Evolutionary conservation across 495 filamentous ascomycete genomes (phyloP), one percentile per base, ranked within the genome.

Genomic region (Friedmanniomyces simplex): DNA sequence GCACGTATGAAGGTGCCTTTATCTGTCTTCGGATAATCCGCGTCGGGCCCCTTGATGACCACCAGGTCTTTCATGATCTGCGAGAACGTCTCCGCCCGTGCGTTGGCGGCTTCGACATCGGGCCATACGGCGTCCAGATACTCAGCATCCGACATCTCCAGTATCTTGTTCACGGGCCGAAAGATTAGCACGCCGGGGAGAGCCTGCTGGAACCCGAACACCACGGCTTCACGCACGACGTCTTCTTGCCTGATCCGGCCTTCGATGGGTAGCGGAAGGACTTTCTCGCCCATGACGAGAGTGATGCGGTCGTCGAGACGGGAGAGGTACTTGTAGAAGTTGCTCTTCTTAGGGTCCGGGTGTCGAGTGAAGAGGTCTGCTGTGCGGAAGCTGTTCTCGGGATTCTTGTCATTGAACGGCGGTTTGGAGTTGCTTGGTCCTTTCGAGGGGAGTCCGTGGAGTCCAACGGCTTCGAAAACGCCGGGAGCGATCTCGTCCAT

Each of bases 221-320:
- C 74, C 5, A 83, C 70, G 11, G 76, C 79, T 53, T 85, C 84
- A 26, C 74, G 66, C 1, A 85, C 69, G 1, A 77, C 55, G 11
- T 68, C 64, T 50, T 79, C 67, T 21, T 77, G 68, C 49, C 78
- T 76, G 22, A 87, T 74, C 0, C 61, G 66, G 1, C 79, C 78
- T 64, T 88, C 85, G 47, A 84, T 79, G 0, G 74, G 68, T 4
- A 85, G 60, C 0, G 85, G 83, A n/a, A 84, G 70, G 0, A 86
- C 76, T 55, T 89, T 89, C 62, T 88, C 83, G 0, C 85, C 85
- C 55, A 81, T 88, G 6, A 78, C 63, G 8, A 88, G 74, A 0
- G 79, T 82, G 14, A 88, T 74, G 1, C 76, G 72, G 59, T 86
- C 82, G 54, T 89, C 86, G 1, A 79, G 63, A 6, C 85, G 74